Base-by-base conservation (phyloP, 106 monocot species). In the Acanthochlamys bracteata region DNA sequence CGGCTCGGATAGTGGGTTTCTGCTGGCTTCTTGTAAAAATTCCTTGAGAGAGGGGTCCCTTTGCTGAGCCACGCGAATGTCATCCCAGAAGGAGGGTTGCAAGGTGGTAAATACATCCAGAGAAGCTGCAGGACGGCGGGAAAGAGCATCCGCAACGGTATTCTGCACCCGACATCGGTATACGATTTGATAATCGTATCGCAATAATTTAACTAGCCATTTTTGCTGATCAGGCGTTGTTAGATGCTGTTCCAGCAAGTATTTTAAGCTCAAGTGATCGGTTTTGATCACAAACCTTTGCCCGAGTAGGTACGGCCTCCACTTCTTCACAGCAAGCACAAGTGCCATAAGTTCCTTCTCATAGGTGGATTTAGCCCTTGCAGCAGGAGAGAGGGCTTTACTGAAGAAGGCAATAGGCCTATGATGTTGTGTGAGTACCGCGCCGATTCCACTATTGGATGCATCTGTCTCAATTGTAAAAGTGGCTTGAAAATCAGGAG, bases 251-350 rank as follows among this genome's bases (percentile, higher is more conserved):
- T 54, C 10, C 10, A 53, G 6, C 10, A 67, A 17, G 25, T 20
- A 25, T 17, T 27, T 53, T 3, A 67, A 26, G 26, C 53, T 54
- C 17, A 33, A 4, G 24, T 67, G 66, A 39, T 67, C 53, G 26
- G 66, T 67, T 9, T 39, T 3, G 16, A 67, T 25, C 8, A n/a
- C 54, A 55, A 67, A 67, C 2, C 17, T 24, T 39, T 8, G 33
- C 7, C 66, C 24, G 6, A 67, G 14, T 11, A 67, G 54, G 53
- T 67, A 67, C 13, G 22, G 52, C 10, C 66, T 11, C 66, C 66
- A 67, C 39, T 55, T 25, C 17, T 19, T 25, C 0, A 67, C 27
- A 13, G 54, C 51, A 2, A 54, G 9, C 8, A 39, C 20, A 1
- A 67, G 10, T 2, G 55, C 49, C 11, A 54, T n/a, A n/a, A 67